Evolutionary conservation across 2,329 filamentous ascomycete species (phyloP), one percentile per base, ranked within the genome.

Genomic region (Magnaporthiopsis poae): DNA sequence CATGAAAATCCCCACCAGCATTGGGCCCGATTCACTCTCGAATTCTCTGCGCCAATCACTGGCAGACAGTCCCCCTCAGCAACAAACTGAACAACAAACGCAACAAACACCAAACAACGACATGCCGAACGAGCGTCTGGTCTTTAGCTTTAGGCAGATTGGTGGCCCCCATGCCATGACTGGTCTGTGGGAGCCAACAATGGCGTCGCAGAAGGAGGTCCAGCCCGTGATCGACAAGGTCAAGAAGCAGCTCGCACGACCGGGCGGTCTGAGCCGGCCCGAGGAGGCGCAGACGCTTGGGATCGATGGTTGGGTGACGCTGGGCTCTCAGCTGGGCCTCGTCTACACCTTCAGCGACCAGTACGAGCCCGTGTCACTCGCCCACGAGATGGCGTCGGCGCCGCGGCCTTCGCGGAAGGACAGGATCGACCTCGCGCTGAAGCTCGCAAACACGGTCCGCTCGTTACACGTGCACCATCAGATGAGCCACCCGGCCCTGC

Each of bases 391-490:
- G 33, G 36, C 31, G 27, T 18, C 27, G n/a, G 12, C 35, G 27
- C 64, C 64, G 27, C 39, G 25, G 64, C 64, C 64, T 18, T 18
- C 35, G 56, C 18, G 59, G 25, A 56, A 52, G 7, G n/a, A 46
- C n/a, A 65, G 64, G 60, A 5, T 46, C 12, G 21, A 25, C 2
- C 64, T 65, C n/a, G 60, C 60, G 56, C 11, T 18, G 7, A 63
- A 27, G 29, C 36, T 68, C 27, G 65, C 65, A 3, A 65, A 39
- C 27, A 66, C 62, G 35, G 63, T 67, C 31, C 65, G 67, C 33
- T 68, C 65, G 60, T 60, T 66, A 21, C 62, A 67, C 46, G 60
- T 67, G 8, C 67, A 68, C 65, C 66, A 66, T 31, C n/a, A 67
- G 11, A 18, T 68, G 21, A n/a, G 11, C 27, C 67, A 68, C 63